Percentiles rank a stretch among this genome's conserved stretches.
Conservation (phyloP, 1,284 basidiomycete species). For the Peniophora sp. region DNA sequence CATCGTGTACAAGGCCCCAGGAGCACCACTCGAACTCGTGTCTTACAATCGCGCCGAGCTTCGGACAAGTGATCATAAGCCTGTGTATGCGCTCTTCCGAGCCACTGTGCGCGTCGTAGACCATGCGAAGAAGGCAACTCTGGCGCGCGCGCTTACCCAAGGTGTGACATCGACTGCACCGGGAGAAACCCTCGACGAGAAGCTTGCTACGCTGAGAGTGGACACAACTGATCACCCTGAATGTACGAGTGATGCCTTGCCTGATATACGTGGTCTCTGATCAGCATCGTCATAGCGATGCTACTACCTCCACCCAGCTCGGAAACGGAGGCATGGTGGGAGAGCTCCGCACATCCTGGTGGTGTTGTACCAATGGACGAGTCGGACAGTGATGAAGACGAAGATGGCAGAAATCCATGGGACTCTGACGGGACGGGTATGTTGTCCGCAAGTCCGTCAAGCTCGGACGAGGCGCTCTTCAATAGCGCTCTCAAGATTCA, state of each 20-base stretch:
- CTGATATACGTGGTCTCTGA: slow-evolving; percentile 15
- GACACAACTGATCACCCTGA: slow-evolving; percentile 27
- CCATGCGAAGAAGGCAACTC: slow-evolving; percentile 57
- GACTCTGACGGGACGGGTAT: slow-evolving; percentile 51
- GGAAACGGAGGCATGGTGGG: slow-evolving; percentile 72
- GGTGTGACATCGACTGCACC: slow-evolving; percentile 50
- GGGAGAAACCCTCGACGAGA: slow-evolving; percentile 65
- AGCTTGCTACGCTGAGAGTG: slow-evolving; percentile 42
- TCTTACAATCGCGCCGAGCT: slow-evolving; percentile 76
- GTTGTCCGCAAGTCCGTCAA: slow-evolving; percentile 63
- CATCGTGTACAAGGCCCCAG: slow-evolving; percentile 74
- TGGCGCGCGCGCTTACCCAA: slow-evolving; percentile 65
- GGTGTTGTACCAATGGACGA: slow-evolving; percentile 49
- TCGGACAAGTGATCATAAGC: slow-evolving; percentile 88
- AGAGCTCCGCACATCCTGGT: slow-evolving; percentile 54
- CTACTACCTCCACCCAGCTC: slow-evolving; percentile 75
- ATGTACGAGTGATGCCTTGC: slow-evolving; percentile 28
- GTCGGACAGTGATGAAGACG: slow-evolving; percentile 10
- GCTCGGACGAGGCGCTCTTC: slow-evolving; percentile 77
- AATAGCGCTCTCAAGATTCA: slow-evolving; percentile 58
- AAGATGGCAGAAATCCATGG: slow-evolving; percentile 53
- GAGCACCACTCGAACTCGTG: slow-evolving; percentile 46
- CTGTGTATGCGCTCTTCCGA: slow-evolving; percentile 84
- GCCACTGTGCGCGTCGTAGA: slow-evolving; percentile 78
- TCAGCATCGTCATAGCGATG: slow-evolving; percentile 1